Percentiles rank a stretch among this genome's conserved stretches.
These are phyloP conservation scores for Pythium pectinolyticum DNA, from an alignment of 352 stramenopile species.

Conservation along the genomic window DNA sequence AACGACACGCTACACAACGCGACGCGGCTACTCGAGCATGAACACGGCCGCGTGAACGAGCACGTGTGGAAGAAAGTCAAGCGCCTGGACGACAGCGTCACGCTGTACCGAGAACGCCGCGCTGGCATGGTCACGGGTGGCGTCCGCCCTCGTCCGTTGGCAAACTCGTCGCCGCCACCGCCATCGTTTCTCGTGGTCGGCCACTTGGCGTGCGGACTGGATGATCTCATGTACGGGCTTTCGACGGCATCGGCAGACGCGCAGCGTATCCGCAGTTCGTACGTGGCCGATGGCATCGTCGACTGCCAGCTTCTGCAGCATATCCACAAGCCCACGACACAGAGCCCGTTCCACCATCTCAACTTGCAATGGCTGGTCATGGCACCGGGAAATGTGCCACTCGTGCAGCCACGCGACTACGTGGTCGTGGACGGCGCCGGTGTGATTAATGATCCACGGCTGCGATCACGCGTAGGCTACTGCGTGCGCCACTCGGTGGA, in stretches of 20 bases:
- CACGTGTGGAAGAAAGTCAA: conserved; percentile 22
- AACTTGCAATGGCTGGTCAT: conserved; percentile 46
- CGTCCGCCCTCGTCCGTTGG: conserved; percentile 1
- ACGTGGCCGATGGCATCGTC: conserved; percentile 47
- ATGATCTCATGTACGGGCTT: conserved; percentile 68
- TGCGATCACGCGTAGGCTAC: conserved; percentile 44
- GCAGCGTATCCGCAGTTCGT: conserved; percentile 55
- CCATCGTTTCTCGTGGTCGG: conserved; percentile 59
- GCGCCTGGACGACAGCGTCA: conserved; percentile 14
- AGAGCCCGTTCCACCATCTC: conserved; percentile 48
- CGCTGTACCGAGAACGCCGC: conserved; percentile 15
- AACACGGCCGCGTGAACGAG: conserved; percentile 16
- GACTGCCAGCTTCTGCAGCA: conserved; percentile 54
- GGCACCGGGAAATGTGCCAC: conserved; percentile 21
- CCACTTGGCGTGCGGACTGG: conserved; percentile 48
- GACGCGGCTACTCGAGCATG: conserved; percentile 11
- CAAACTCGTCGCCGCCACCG: background rate
- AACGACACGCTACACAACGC: conserved; percentile 9
- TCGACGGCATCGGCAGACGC: conserved; percentile 40
- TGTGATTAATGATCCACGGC: conserved; percentile 33
- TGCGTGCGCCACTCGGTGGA: conserved; percentile 56
- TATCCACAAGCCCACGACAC: conserved; percentile 38
- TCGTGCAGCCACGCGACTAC: conserved; percentile 50
- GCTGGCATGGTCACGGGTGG: conserved; percentile 1
- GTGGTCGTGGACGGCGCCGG: conserved; percentile 52